Conservation (phyloP, 495 filamentous ascomycete genomes). For the Podospora conica region DNA sequence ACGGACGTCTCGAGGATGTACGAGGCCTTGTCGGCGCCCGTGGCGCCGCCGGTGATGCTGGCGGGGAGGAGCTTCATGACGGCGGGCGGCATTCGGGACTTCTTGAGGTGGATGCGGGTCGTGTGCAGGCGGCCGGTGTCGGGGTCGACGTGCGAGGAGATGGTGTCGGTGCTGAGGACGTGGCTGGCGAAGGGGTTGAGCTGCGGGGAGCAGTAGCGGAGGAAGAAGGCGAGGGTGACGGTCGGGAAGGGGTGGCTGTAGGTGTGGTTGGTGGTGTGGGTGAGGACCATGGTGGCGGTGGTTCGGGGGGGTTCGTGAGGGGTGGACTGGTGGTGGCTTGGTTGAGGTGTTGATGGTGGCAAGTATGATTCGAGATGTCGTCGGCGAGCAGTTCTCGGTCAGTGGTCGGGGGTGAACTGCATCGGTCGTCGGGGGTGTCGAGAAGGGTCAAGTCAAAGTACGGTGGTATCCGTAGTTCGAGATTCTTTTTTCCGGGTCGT, state of each 20-base stretch:
- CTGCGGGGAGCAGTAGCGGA: slow-evolving; percentile 74
- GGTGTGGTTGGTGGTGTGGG: slow-evolving; percentile 71
- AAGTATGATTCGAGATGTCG: neutral
- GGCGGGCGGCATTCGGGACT: slow-evolving; percentile 78
- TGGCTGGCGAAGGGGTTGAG: slow-evolving; percentile 89
- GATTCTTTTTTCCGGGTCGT: neutral
- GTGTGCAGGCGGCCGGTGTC: slow-evolving; percentile 76
- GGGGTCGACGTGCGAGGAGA: slow-evolving; percentile 77
- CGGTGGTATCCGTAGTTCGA: neutral
- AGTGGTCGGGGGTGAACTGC: slow-evolving; percentile 12
- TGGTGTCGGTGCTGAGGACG: slow-evolving; percentile 93
- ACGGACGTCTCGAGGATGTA: slow-evolving; percentile 90
- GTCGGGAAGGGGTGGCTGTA: slow-evolving; percentile 87
- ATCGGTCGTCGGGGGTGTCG: slow-evolving; percentile 12
- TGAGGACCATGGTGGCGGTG: slow-evolving; percentile 41
- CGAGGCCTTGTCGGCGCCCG: slow-evolving; percentile 67
- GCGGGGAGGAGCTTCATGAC: slow-evolving; percentile 76
- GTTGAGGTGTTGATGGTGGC: neutral
- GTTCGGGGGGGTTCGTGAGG: neutral
- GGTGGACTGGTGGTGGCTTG: neutral
- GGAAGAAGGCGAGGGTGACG: slow-evolving; percentile 96
- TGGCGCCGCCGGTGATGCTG: slow-evolving; percentile 58
- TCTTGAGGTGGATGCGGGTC: slow-evolving; percentile 86
- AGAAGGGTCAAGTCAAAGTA: neutral
- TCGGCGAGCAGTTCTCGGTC: slow-evolving; percentile 25